Conservation (phyloP, 306 rosid species). For the Cicer judaicum region DNA sequence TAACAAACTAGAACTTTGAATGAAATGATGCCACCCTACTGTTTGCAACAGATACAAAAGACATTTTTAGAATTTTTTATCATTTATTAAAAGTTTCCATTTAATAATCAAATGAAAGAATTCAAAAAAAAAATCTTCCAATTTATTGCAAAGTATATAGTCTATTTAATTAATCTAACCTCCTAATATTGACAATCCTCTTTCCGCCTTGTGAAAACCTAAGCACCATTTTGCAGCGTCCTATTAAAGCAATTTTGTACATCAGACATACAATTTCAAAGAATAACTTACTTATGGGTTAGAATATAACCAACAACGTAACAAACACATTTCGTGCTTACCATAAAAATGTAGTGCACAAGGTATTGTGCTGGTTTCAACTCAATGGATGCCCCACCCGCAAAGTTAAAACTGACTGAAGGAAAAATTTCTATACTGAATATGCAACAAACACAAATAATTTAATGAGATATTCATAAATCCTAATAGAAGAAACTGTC, state of each 20-base stretch:
- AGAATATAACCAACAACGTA: slow-evolving; percentile 13
- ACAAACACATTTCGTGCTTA: slow-evolving; percentile 58
- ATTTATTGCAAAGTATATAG: slow-evolving; percentile 12
- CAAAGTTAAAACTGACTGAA: slow-evolving; percentile 83
- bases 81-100: background rate
- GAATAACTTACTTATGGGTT: slow-evolving; percentile 25
- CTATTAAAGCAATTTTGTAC: slow-evolving; percentile 50
- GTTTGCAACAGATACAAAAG: too few relatives aligned
- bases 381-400: slow-evolving; percentile 81
- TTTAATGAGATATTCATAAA: slow-evolving; percentile 43
- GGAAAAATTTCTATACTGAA: slow-evolving; percentile 80
- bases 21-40: too few relatives aligned
- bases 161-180: slow-evolving; percentile 52
- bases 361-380: slow-evolving; percentile 94
- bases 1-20: too few relatives aligned
- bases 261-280: slow-evolving; percentile 42
- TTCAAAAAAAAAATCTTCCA: background rate
- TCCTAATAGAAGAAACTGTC: slow-evolving; percentile 20
- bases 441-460: slow-evolving; percentile 41
- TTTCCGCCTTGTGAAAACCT: slow-evolving; percentile 77
- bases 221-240: slow-evolving; percentile 82
- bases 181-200: slow-evolving; percentile 79
- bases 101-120: too few relatives aligned
- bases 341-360: slow-evolving; percentile 59
- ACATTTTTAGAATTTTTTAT: too few relatives aligned